phyloP scores from a whole-genome alignment of 176 grass and related monocot genomes.

The Dactylis glomerata region DNA sequence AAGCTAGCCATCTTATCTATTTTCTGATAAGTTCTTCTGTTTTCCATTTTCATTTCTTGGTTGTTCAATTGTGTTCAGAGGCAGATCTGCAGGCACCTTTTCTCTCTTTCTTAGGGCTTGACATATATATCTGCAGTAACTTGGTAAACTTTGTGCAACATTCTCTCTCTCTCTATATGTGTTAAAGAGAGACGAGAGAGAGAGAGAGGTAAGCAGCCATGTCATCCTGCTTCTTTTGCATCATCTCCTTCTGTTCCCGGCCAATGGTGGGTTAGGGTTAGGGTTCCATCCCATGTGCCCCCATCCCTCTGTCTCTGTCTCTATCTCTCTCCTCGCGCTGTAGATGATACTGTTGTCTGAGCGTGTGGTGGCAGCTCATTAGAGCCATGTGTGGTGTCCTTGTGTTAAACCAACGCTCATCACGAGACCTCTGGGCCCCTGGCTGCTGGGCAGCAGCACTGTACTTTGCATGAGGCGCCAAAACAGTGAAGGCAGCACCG shows the following conservation, averaged over 20 bases:
- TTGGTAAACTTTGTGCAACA: conserved; percentile 25
- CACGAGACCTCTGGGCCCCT: conserved; percentile 44
- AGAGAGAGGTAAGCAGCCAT: neutral
- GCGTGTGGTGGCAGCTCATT: conserved; percentile 26
- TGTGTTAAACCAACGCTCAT: conserved; percentile 22
- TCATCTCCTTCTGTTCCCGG: conserved; percentile 13
- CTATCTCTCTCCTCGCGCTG: neutral
- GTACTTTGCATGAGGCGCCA: conserved; percentile 23
- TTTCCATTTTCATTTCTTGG: conserved; percentile 33
- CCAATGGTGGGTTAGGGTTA: conserved; percentile 45
- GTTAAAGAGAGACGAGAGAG: neutral
- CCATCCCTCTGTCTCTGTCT: neutral
- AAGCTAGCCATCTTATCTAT: neutral
- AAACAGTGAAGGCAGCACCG: neutral
- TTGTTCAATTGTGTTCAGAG: conserved; percentile 8
- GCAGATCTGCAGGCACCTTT: conserved; percentile 31
- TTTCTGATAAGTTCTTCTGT: neutral
- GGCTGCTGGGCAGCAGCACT: conserved; percentile 28
- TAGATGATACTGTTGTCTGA: conserved; percentile 29
- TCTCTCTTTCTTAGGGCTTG: neutral
- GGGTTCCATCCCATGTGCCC: conserved; percentile 45
- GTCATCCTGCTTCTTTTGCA: conserved; percentile 13
- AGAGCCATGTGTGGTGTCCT: conserved; percentile 38
- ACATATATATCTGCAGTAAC: conserved; percentile 10
- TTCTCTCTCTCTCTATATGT: neutral